Evolutionary conservation across 2,329 filamentous ascomycete species (phyloP).

Genomic region (Talaromyces albobiverticillius): DNA sequence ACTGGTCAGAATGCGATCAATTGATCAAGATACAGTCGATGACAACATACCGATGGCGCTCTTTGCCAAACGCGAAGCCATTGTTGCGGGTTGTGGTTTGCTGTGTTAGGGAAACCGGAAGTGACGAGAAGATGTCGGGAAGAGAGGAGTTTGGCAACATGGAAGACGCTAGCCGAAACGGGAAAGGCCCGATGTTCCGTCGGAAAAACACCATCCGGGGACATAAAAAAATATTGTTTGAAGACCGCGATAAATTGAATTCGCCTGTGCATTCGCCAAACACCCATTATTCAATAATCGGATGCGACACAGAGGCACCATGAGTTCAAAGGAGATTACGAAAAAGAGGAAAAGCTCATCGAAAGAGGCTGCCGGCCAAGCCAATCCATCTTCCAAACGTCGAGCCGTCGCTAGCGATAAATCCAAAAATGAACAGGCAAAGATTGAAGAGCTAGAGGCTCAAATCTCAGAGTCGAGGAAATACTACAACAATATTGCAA

Average conservation of each 20-base stretch:
- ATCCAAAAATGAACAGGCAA: constrained; percentile 56
- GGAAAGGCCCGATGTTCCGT: constrained; percentile 20
- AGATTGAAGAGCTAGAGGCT: constrained; percentile 72
- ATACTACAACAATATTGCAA: constrained; percentile 86
- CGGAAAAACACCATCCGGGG: constrained; percentile 14
- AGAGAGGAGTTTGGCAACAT: constrained; percentile 33
- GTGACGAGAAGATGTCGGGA: constrained; percentile 39
- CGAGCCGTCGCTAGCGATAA: constrained; percentile 47
- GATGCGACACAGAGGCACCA: background rate
- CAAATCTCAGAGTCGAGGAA: constrained; percentile 82
- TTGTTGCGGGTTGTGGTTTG: constrained; percentile 65
- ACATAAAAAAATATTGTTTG: background rate
- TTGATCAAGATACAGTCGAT: constrained; percentile 23
- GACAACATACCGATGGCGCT: constrained; percentile 81
- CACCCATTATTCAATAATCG: constrained; percentile 43
- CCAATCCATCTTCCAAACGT: constrained; percentile 40
- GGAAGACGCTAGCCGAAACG: constrained; percentile 33
- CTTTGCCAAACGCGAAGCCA: constrained; percentile 97
- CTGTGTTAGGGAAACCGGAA: constrained; percentile 35
- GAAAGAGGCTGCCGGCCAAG: constrained; percentile 24
- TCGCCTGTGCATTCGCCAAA: background rate
- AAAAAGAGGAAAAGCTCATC: constrained; percentile 40
- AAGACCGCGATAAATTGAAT: too few species aligned
- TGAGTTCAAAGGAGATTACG: constrained; percentile 23
- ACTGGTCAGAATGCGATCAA: constrained; percentile 32